Evolutionary conservation across 306 rosid genomes (phyloP).

Genomic region (Ormosia emarginata): DNA sequence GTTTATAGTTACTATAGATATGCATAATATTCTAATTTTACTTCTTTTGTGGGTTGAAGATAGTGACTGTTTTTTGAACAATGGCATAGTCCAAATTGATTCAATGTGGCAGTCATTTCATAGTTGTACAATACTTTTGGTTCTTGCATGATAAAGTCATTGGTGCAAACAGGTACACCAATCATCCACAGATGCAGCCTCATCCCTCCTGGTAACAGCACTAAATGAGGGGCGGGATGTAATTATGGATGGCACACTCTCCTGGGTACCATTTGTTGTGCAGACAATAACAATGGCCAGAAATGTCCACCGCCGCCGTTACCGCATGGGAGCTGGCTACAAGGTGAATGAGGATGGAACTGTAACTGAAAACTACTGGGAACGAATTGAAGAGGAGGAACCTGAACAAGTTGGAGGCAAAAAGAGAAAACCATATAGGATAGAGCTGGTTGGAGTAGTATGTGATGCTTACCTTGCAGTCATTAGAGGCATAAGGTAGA

Average conservation of each 20-base stretch:
- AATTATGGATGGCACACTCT: conserved; percentile 96
- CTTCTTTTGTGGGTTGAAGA: not conserved
- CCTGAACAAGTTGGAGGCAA: conserved; percentile 66
- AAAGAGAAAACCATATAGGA: conserved; percentile 89
- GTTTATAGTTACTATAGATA: not conserved
- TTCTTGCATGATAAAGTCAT: not conserved
- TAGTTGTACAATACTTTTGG: not conserved
- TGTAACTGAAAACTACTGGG: conserved; percentile 76
- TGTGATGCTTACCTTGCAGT: conserved; percentile 96
- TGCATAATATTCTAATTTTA: not conserved
- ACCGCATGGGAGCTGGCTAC: conserved; percentile 90
- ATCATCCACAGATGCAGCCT: conserved; percentile 95
- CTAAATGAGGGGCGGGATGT: conserved; percentile 92
- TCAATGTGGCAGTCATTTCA: not conserved
- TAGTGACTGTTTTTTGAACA: not conserved
- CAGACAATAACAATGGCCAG: conserved; percentile 95
- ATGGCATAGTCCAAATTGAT: not conserved
- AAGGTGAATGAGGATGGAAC: conserved; percentile 58
- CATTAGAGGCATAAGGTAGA: conserved; percentile 80
- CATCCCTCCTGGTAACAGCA: conserved; percentile 90
- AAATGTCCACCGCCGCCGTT: conserved; percentile 92
- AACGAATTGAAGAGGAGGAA: conserved; percentile 62
- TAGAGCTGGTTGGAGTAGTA: conserved; percentile 94
- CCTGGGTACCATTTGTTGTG: conserved; percentile 95
- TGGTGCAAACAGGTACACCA: conserved; percentile 79